Evolutionary conservation across 2,329 filamentous ascomycete genomes (phyloP).

Genomic region (Phaeosphaeriaceae sp.): DNA sequence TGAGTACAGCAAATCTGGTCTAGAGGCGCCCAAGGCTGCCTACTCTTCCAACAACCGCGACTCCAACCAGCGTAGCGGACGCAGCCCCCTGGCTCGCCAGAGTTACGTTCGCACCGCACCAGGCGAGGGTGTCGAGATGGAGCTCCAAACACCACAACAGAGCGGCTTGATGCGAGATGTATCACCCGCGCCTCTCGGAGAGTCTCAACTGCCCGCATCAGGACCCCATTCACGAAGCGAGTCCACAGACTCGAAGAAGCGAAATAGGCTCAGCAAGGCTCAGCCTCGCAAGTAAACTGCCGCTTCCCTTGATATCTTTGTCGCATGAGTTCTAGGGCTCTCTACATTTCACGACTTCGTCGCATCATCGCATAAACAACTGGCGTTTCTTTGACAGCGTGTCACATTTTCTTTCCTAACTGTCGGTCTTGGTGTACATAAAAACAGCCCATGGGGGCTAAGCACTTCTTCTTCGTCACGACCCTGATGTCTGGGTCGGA

Average conservation of each 20-base stretch:
- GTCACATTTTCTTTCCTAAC: background rate
- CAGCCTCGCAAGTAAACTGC: constrained; percentile 28
- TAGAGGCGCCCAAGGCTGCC: constrained; percentile 41
- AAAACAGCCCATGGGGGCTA: background rate
- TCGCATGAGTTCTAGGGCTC: background rate
- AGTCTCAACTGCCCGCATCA: constrained; percentile 14
- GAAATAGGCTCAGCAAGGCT: constrained; percentile 47
- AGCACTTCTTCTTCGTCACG: background rate
- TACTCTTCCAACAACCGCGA: constrained; percentile 31
- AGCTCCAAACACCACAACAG: constrained; percentile 46
- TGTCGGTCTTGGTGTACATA: background rate
- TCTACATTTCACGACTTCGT: background rate
- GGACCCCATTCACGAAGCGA: constrained; percentile 37
- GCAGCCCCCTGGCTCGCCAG: constrained; percentile 55
- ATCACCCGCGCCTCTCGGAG: constrained; percentile 40
- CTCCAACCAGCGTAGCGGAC: constrained; percentile 40
- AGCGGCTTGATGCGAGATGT: constrained; percentile 43
- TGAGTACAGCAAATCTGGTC: constrained; percentile 29
- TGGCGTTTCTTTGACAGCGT: background rate
- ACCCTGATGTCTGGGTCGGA: background rate
- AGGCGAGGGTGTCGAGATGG: constrained; percentile 39
- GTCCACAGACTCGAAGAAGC: constrained; percentile 44
- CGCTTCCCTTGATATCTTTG: background rate
- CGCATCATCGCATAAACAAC: background rate
- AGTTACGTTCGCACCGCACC: constrained; percentile 50